phyloP scores from a whole-genome alignment of 2,329 filamentous ascomycete genomes.

The Taxawa tesnikishii region DNA sequence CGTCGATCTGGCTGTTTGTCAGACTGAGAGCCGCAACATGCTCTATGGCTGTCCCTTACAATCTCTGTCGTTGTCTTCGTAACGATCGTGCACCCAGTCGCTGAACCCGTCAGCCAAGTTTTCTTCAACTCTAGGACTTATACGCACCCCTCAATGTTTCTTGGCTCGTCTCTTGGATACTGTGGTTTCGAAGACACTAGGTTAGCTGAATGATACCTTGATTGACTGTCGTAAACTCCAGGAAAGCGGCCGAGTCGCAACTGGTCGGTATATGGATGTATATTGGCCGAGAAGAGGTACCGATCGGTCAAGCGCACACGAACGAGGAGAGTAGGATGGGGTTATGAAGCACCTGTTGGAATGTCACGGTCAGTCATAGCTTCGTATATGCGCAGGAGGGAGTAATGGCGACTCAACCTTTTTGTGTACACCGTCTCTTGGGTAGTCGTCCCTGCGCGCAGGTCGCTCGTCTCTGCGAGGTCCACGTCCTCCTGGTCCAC shows the following conservation, averaged over 20 bases:
- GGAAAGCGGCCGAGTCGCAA: no score
- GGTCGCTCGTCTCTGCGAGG: conserved; percentile 49
- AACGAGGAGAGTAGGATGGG: conserved; percentile 10
- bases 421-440: conserved; percentile 70
- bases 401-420: conserved; percentile 52
- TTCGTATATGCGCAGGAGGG: neutral
- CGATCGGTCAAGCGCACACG: conserved; percentile 11
- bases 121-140: conserved; percentile 8
- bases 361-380: neutral
- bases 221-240: conserved; percentile 8
- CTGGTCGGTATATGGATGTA: conserved; percentile 2
- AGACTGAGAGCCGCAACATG: conserved; percentile 3
- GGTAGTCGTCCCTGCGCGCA: conserved; percentile 50
- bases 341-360: neutral
- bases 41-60: no score
- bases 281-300: conserved; percentile 13
- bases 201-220: conserved; percentile 20
- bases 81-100: conserved; percentile 92
- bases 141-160: conserved; percentile 58
- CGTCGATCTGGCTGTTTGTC: conserved; percentile 10
- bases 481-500: conserved; percentile 13
- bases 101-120: conserved; percentile 29
- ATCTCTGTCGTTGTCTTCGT: conserved; percentile 57
- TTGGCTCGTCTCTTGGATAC: conserved; percentile 38
- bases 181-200: conserved; percentile 20